These are phyloP conservation scores for Tulasnella sp. DNA, from an alignment of 768 basidiomycete species.

Conservation along the genomic window DNA sequence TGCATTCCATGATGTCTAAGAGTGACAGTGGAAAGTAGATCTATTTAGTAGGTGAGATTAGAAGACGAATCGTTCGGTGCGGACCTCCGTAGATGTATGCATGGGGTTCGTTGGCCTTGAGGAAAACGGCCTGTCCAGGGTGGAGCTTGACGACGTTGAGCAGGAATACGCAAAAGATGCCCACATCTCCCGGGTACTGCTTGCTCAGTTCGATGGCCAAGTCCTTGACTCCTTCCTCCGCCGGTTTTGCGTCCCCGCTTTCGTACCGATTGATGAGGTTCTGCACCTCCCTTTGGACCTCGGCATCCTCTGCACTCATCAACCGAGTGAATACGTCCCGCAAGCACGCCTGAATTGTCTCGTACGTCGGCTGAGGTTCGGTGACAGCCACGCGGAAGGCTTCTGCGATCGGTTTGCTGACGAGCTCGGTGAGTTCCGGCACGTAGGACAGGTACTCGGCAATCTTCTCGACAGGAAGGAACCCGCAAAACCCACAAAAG, in stretches of 20 bases:
- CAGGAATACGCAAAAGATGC: constrained; percentile 82
- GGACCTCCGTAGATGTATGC: constrained; percentile 89
- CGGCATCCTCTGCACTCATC: constrained; percentile 60
- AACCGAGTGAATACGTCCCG: constrained; percentile 67
- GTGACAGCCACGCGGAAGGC: constrained; percentile 40
- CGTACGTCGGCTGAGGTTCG: constrained; percentile 32
- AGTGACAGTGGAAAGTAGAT: not conserved
- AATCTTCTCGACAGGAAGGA: constrained; percentile 69
- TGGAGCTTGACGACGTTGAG: constrained; percentile 74
- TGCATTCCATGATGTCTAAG: constrained; percentile 94
- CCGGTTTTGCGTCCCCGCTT: constrained; percentile 27
- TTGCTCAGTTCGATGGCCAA: constrained; percentile 43
- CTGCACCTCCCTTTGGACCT: constrained; percentile 43
- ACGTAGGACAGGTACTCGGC: constrained; percentile 51
- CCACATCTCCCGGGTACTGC: constrained; percentile 88
- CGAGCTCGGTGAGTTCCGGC: constrained; percentile 65
- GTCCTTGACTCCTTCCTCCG: constrained; percentile 40
- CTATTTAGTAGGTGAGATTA: not conserved
- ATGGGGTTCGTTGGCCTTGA: constrained; percentile 94
- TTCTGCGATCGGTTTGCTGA: constrained; percentile 44
- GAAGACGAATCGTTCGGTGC: constrained; percentile 18
- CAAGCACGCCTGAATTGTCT: constrained; percentile 45
- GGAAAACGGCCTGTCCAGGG: constrained; percentile 84
- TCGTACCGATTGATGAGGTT: constrained; percentile 54
- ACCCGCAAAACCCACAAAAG: constrained; percentile 87